Percentiles rank a stretch among this genome's conserved stretches.
These are phyloP conservation scores for Crucibulum laeve DNA, from an alignment of 768 basidiomycete genomes.

Conservation along the genomic window DNA sequence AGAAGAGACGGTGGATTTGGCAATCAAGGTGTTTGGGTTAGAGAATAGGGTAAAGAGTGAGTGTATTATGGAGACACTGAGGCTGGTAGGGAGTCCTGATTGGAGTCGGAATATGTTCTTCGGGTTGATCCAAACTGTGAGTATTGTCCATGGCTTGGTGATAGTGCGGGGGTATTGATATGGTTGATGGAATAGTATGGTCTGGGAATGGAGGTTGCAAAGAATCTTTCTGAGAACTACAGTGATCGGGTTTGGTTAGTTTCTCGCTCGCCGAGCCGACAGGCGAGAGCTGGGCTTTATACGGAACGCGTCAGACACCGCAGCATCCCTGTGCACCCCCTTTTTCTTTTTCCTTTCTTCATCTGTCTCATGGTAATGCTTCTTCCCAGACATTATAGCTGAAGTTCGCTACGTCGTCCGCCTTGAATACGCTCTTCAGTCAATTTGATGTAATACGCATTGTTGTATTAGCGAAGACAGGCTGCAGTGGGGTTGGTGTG, in stretches of 20 bases:
- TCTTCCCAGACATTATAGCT: not conserved
- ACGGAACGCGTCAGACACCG: constrained; percentile 67
- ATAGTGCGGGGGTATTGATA: not conserved
- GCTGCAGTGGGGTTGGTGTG: no score
- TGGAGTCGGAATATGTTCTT: constrained; percentile 98
- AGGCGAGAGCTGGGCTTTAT: constrained; percentile 26
- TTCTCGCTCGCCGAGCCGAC: not conserved
- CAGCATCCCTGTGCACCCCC: constrained; percentile 84
- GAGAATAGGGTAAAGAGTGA: constrained; percentile 48
- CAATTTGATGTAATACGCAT: no score
- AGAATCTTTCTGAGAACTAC: constrained; percentile 90
- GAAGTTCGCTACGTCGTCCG: not conserved
- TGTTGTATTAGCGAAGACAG: not conserved
- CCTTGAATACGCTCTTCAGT: no score
- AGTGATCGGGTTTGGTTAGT: constrained; percentile 98
- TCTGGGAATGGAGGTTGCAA: constrained; percentile 86
- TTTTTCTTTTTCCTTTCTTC: not conserved
- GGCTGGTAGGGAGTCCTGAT: constrained; percentile 87
- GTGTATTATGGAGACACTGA: constrained; percentile 76
- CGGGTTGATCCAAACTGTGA: constrained; percentile 83
- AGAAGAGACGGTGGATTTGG: constrained; percentile 91
- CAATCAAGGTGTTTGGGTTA: constrained; percentile 75
- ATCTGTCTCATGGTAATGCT: not conserved
- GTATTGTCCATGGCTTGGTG: constrained; percentile 17
- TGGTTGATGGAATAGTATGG: constrained; percentile 57